A percentile compares a stretch with the other conserved stretches of the same genome.
phyloP scores from a whole-genome alignment of 169 alveolate genomes.

The Eimeria sp. region DNA sequence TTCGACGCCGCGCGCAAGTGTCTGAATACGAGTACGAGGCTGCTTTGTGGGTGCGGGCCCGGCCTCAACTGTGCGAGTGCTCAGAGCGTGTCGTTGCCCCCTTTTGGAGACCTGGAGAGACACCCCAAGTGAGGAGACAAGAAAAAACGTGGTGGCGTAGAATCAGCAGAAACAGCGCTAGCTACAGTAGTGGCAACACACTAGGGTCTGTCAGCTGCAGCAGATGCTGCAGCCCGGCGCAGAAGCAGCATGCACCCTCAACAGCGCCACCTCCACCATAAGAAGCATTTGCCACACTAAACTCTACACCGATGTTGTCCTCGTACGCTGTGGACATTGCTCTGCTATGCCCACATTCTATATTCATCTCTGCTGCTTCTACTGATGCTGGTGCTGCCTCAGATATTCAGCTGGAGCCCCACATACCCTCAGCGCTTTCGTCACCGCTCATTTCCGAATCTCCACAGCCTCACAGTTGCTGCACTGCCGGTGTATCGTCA shows the following conservation, averaged over 20 bases:
- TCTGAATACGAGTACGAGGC: not conserved
- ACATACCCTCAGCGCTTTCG: not conserved
- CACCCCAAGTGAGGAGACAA: not conserved
- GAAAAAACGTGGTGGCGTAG: not conserved
- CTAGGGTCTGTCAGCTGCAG: not conserved
- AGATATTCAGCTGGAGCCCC: conserved; percentile 35
- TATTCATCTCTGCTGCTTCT: not conserved
- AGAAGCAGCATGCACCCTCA: not conserved
- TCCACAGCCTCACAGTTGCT: conserved; percentile 18
- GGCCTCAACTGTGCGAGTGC: conserved; percentile 17
- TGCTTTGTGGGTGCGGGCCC: conserved; percentile 17
- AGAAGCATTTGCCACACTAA: not conserved
- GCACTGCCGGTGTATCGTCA: not conserved
- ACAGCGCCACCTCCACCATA: conserved; percentile 3
- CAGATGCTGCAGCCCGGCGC: not conserved
- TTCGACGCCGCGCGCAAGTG: not conserved
- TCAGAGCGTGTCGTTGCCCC: not conserved
- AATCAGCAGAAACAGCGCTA: not conserved
- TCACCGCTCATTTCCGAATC: not conserved
- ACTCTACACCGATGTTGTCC: not conserved
- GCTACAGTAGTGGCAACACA: conserved; percentile 1
- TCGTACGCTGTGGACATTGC: not conserved
- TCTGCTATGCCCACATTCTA: not conserved
- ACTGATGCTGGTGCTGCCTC: not conserved
- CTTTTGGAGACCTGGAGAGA: not conserved